Percentiles rank a stretch among this genome's conserved stretches.
These are phyloP conservation scores for Penicillium verrucosum DNA, from an alignment of 2,329 filamentous ascomycete genomes.

Conservation along the genomic window DNA sequence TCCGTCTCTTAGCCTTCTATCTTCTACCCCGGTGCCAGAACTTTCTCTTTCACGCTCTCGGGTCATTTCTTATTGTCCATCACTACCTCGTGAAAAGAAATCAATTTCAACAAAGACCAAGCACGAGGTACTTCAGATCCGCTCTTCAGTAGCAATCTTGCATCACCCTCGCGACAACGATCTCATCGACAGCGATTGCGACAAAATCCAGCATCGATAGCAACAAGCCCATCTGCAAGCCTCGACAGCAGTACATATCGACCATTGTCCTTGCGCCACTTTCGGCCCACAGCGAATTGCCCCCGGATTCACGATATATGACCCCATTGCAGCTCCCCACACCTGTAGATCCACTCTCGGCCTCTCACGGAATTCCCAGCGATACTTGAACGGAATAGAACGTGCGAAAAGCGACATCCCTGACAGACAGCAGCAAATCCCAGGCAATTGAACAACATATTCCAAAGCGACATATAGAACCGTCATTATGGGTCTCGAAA, in stretches of 20 bases:
- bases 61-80: background rate
- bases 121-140: constrained; percentile 8
- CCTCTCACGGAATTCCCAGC: background rate
- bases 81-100: constrained; percentile 7
- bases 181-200: constrained; percentile 1
- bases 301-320: background rate
- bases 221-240: constrained; percentile 1
- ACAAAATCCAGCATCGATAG: background rate
- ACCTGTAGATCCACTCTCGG: constrained; percentile 15
- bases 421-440: constrained; percentile 8
- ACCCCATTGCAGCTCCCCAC: constrained; percentile 6
- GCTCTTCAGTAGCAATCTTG: constrained; percentile 16
- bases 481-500: constrained; percentile 29
- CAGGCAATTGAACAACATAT: background rate
- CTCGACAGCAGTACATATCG: constrained; percentile 1
- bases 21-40: background rate
- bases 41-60: background rate
- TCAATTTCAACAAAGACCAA: constrained; percentile 5
- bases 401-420: constrained; percentile 1
- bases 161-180: background rate
- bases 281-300: background rate
- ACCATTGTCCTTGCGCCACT: constrained; percentile 5
- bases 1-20: background rate
- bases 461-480: constrained; percentile 17
- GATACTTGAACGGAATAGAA: background rate